phyloP scores from a whole-genome alignment of 768 basidiomycete genomes.

The Scleroderma citrinum region DNA sequence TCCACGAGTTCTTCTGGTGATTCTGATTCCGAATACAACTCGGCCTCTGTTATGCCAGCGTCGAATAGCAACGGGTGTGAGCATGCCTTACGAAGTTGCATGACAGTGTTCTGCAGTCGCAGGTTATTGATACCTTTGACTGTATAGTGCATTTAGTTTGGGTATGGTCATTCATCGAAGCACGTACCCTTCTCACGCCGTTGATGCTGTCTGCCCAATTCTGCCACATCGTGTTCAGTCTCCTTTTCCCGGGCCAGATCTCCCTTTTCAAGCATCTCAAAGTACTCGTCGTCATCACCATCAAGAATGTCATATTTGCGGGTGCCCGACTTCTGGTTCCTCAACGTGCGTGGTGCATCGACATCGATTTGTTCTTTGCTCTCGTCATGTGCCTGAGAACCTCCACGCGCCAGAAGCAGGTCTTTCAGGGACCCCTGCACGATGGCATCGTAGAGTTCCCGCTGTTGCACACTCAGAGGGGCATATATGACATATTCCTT shows the following conservation, averaged over 20 bases:
- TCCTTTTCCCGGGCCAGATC: conserved; percentile 35
- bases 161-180: background rate
- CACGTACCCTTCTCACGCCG: conserved; percentile 54
- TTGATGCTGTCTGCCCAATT: conserved; percentile 53
- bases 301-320: conserved; percentile 48
- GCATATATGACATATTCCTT: conserved; percentile 95
- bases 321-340: conserved; percentile 23
- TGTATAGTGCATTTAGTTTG: conserved; percentile 25
- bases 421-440: conserved; percentile 64
- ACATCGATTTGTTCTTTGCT: conserved; percentile 20
- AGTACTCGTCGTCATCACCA: conserved; percentile 59
- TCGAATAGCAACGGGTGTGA: conserved; percentile 90
- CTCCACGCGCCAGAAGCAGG: conserved; percentile 43
- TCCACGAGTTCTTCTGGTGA: conserved; percentile 78
- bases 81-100: conserved; percentile 97
- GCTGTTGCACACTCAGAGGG: conserved; percentile 76
- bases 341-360: conserved; percentile 30
- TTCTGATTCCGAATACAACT: conserved; percentile 28
- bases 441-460: conserved; percentile 79
- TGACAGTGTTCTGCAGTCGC: conserved; percentile 89
- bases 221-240: conserved; percentile 42
- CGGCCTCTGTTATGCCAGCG: conserved; percentile 12
- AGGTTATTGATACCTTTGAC: conserved; percentile 87
- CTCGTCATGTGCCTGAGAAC: background rate
- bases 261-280: conserved; percentile 50